Evolutionary conservation across 2,329 filamentous ascomycete genomes (phyloP).

Genomic region (Xylariales sp.): DNA sequence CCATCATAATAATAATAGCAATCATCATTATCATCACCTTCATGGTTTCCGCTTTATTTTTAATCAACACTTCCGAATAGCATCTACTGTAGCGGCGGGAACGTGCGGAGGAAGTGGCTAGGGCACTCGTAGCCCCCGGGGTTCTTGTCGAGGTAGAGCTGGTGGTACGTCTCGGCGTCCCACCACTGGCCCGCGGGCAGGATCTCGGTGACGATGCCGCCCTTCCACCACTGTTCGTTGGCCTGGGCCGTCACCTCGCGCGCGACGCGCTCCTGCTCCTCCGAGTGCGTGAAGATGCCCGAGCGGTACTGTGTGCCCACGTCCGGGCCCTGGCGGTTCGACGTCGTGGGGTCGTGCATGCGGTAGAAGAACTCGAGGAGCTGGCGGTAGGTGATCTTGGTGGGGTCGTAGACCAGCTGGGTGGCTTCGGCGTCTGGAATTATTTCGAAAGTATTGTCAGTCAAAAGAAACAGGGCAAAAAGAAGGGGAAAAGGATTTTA

Average conservation of each 20-base stretch:
- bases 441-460: no score
- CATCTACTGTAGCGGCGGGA: constrained; percentile 53
- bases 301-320: constrained; percentile 89
- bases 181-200: constrained; percentile 81
- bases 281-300: constrained; percentile 81
- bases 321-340: constrained; percentile 81
- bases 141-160: constrained; percentile 70
- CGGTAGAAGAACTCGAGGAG: constrained; percentile 95
- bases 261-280: constrained; percentile 76
- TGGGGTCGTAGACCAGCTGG: constrained; percentile 80
- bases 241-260: constrained; percentile 73
- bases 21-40: no score
- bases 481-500: no score
- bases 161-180: constrained; percentile 94
- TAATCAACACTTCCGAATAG: no score
- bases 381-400: constrained; percentile 70
- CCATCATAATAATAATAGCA: no score
- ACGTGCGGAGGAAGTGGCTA: constrained; percentile 60
- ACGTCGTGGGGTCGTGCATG: constrained; percentile 95
- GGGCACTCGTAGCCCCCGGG: constrained; percentile 83
- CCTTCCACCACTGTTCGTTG: constrained; percentile 80
- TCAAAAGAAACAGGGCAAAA: no score
- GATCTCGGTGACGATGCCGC: constrained; percentile 70
- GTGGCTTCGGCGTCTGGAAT: constrained; percentile 83
- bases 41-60: no score